These are phyloP conservation scores for Phytophthora multivora DNA, from an alignment of 352 stramenopile species.

Conservation along the genomic window DNA sequence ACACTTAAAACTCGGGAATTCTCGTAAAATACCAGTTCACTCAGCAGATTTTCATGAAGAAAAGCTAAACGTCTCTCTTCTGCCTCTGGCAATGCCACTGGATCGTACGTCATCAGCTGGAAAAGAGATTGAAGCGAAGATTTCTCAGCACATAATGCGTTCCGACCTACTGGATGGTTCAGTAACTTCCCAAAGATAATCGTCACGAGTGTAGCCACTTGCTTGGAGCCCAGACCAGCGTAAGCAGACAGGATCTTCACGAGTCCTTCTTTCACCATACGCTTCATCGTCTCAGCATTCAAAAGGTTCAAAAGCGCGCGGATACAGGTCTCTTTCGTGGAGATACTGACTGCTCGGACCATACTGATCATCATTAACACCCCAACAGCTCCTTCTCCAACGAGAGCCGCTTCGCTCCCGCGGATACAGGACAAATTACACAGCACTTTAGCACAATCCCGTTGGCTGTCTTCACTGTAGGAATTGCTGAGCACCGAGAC, in stretches of 20 bases:
- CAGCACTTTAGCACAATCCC: conserved; percentile 72
- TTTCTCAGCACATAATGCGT: conserved; percentile 48
- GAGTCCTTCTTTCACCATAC: conserved; percentile 68
- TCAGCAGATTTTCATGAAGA: conserved; percentile 53
- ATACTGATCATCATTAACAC: conserved; percentile 86
- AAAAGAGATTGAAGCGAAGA: conserved; percentile 61
- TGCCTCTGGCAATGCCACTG: neutral
- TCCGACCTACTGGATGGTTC: conserved; percentile 43
- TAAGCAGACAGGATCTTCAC: conserved; percentile 69
- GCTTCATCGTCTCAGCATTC: conserved; percentile 59
- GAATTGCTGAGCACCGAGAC: conserved; percentile 73
- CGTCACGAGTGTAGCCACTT: conserved; percentile 44
- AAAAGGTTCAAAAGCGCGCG: conserved; percentile 71
- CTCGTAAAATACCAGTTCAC: conserved; percentile 57
- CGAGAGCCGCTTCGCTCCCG: conserved; percentile 53
- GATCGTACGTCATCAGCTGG: conserved; percentile 40
- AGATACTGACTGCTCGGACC: conserved; percentile 61
- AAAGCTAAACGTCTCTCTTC: conserved; percentile 12
- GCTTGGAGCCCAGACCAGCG: conserved; percentile 29
- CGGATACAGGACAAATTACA: conserved; percentile 72
- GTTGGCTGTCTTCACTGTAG: conserved; percentile 83
- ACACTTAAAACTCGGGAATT: conserved; percentile 59
- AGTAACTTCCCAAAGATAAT: conserved; percentile 69
- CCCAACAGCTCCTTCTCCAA: conserved; percentile 58
- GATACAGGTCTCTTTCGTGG: conserved; percentile 76